Evolutionary conservation across 139 green algal genomes (phyloP).

Genomic region (Zygnema cylindricum): DNA sequence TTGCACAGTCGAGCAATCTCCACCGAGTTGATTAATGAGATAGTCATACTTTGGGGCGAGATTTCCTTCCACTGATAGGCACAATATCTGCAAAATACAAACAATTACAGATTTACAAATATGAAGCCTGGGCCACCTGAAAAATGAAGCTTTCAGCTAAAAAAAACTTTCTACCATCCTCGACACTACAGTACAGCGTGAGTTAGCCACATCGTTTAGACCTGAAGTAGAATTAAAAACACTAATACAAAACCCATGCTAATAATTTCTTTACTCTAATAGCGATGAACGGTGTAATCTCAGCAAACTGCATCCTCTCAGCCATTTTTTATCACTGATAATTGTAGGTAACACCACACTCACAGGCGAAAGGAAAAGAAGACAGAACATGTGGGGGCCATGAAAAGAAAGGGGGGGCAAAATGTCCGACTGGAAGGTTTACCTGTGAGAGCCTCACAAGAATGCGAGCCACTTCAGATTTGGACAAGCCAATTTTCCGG

Average conservation of each 20-base stretch:
- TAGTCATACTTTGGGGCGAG: slow-evolving; percentile 79
- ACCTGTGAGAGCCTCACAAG: slow-evolving; percentile 69
- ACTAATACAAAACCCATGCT: too few relatives aligned
- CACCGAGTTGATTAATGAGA: slow-evolving; percentile 69
- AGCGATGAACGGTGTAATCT: too few relatives aligned
- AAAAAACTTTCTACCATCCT: too few relatives aligned
- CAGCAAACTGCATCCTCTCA: not conserved
- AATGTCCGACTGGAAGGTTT: not conserved
- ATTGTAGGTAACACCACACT: not conserved
- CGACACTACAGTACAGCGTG: too few relatives aligned
- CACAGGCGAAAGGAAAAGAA: too few relatives aligned
- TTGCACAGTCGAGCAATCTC: slow-evolving; percentile 64
- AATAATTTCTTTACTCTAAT: too few relatives aligned
- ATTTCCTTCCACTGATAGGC: slow-evolving; percentile 67
- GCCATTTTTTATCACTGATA: not conserved
- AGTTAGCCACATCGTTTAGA: too few relatives aligned
- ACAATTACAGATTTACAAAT: too few relatives aligned
- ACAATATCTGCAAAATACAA: slow-evolving; percentile 61
- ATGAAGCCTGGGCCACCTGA: too few relatives aligned
- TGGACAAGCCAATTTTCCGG: slow-evolving; percentile 67
- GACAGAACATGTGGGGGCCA: too few relatives aligned
- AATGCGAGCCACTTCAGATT: slow-evolving; percentile 61
- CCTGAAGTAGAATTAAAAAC: not conserved
- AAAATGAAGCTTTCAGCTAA: too few relatives aligned
- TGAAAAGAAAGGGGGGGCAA: not conserved